phyloP scores from a whole-genome alignment of 1,139 yeast species.

The Lodderomyces pseudojiufengensis region DNA sequence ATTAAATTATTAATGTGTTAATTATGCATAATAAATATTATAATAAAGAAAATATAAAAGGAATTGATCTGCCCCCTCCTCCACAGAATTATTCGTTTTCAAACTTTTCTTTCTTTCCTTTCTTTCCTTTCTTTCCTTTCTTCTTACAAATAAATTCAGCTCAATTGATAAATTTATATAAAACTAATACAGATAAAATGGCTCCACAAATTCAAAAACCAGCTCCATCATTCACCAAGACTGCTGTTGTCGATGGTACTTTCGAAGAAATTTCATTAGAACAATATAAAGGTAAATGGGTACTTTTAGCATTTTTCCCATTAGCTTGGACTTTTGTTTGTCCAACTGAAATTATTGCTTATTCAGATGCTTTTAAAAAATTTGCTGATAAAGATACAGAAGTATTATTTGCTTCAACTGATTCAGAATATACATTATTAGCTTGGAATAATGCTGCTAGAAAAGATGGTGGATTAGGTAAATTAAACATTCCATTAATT shows the following conservation, averaged over 20 bases:
- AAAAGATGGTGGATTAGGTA: constrained; percentile 98
- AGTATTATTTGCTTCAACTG: constrained; percentile 94
- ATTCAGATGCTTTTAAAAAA: constrained; percentile 90
- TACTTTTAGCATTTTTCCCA: constrained; percentile 92
- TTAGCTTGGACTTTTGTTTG: constrained; percentile 98
- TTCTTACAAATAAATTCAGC: no score
- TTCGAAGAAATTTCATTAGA: constrained; percentile 94
- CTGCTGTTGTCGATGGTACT: constrained; percentile 93
- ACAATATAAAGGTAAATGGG: constrained; percentile 97
- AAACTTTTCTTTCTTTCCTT: constrained; percentile 8
- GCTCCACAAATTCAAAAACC: constrained; percentile 88
- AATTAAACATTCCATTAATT: constrained; percentile 86
- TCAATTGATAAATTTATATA: background rate
- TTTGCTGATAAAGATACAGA: constrained; percentile 85
- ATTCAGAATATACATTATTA: constrained; percentile 93
- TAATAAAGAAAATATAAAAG: background rate
- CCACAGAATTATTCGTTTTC: constrained; percentile 21
- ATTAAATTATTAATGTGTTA: no score
- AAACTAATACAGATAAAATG: constrained; percentile 39
- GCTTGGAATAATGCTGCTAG: constrained; percentile 98
- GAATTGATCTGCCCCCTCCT: constrained; percentile 1
- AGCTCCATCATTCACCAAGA: constrained; percentile 94
- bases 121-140: background rate
- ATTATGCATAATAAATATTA: constrained; percentile 13
- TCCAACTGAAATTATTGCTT: constrained; percentile 98